Base-by-base conservation (phyloP, 164 flowering plant species). In the Umbellularia californica region DNA sequence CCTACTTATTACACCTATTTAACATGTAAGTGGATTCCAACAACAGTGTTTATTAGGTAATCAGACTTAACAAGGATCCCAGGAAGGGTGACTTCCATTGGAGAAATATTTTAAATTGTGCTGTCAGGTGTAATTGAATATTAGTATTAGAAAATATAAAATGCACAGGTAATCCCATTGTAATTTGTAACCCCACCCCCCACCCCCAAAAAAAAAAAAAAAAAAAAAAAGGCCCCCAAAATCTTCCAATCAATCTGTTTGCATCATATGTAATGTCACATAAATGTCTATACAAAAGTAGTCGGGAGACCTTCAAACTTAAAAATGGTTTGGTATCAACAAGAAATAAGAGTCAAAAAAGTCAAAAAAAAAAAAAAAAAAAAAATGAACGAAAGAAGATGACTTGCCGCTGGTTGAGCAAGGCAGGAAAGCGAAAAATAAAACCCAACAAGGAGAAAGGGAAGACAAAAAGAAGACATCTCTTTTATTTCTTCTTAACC, bases 401-500 rank as follows among this genome's bases (percentile, higher is more conserved):
- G n/a, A 15, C 60, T 55, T 55, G 47, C 47, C 10, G 10, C 47
- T 7, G 47, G 47, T 35, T 10, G 60, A 55, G 20, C 0, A 55
- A 55, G 60, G 60, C 19, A 55, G 19, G 60, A 55, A 1, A 19
- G 60, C 3, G 58, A 52, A 17, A 3, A 14, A 52, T 17, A 52
- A 52, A 17, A 52, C 19, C 58, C 58, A 52, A 52, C 58, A 52
- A 17, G 58, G 19, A 17, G 19, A 19, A 55, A 55, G 12, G 12
- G 14, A 17, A 3, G 12, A 19, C 17, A 15, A 55, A 55, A 13
- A 15, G 3, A 28, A 15, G 3, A 28, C 47, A 22, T 13, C 28
- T 25, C 22, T 47, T 72, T 22, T 3, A 23, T 24, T n/a, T 68
- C 25, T 28, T 22, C 52, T 71, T 64, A 79, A 23, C 79, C 79